Percentiles rank a stretch among this genome's conserved stretches.
Evolutionary conservation across 352 stramenopile species (phyloP).

Genomic region (Phytophthora colocasiae): DNA sequence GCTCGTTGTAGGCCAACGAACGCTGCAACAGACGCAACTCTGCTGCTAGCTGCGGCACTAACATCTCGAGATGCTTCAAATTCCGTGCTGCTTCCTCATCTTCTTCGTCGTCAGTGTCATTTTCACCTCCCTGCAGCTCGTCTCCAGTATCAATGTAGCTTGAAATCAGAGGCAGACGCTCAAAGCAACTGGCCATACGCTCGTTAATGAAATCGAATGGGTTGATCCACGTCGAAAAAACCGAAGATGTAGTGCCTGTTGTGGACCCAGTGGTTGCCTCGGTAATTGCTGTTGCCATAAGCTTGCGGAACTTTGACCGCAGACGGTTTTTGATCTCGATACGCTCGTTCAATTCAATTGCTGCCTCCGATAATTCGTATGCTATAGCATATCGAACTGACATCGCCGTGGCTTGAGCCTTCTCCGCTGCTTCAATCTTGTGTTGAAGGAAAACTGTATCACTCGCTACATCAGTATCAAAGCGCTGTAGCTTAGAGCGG

Average conservation of each 20-base stretch:
- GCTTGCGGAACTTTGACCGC: slow-evolving; percentile 52
- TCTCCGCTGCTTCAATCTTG: slow-evolving; percentile 82
- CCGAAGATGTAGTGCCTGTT: slow-evolving; percentile 26
- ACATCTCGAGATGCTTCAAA: slow-evolving; percentile 65
- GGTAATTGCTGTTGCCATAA: slow-evolving; percentile 52
- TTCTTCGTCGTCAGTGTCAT: slow-evolving; percentile 53
- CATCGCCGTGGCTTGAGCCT: slow-evolving; percentile 57
- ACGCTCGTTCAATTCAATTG: slow-evolving; percentile 72
- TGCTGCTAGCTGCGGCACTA: slow-evolving; percentile 62
- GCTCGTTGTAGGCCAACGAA: slow-evolving; percentile 54
- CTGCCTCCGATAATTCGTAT: slow-evolving; percentile 69
- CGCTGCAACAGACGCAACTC: slow-evolving; percentile 59
- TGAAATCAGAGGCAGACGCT: slow-evolving; percentile 48
- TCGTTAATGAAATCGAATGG: slow-evolving; percentile 72
- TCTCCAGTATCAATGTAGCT: slow-evolving; percentile 31
- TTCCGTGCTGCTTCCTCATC: slow-evolving; percentile 58
- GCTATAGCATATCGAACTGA: slow-evolving; percentile 57
- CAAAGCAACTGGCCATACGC: slow-evolving; percentile 67
- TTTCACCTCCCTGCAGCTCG: slow-evolving; percentile 22
- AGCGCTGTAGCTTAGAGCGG: slow-evolving; percentile 60
- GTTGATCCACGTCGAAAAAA: slow-evolving; percentile 38
- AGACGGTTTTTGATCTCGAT: slow-evolving; percentile 50
- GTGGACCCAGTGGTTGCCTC: slow-evolving; percentile 55
- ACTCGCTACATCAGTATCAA: slow-evolving; percentile 72
- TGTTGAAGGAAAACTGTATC: slow-evolving; percentile 73